These are phyloP conservation scores for Aspergillus hancockii DNA, from an alignment of 495 filamentous ascomycete genomes.

Conservation along the genomic window DNA sequence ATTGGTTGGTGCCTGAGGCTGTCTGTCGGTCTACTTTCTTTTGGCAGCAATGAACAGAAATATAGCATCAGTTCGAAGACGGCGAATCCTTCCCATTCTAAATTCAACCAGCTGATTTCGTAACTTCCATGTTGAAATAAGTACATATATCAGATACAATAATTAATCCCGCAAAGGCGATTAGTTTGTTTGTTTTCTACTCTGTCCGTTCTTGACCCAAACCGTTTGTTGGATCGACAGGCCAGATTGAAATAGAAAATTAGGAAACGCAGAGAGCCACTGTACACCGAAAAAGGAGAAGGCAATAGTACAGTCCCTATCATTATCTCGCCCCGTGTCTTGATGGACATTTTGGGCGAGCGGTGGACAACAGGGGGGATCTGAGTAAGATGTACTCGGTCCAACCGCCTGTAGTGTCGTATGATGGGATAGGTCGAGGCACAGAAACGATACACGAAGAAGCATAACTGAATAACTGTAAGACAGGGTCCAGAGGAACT, in stretches of 20 bases:
- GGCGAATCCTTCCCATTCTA: too few relatives aligned
- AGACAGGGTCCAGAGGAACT: background rate
- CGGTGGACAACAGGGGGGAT: too few relatives aligned
- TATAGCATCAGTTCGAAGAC: too few relatives aligned
- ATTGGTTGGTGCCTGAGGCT: constrained; percentile 6
- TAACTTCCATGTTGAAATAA: too few relatives aligned
- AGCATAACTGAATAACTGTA: background rate
- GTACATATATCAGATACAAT: too few relatives aligned
- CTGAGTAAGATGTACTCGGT: background rate
- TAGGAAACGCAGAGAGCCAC: background rate
- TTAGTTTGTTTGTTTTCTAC: background rate
- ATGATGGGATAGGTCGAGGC: background rate
- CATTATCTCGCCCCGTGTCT: background rate
- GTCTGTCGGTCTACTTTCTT: too few relatives aligned
- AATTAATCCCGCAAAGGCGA: background rate
- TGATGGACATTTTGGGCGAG: too few relatives aligned
- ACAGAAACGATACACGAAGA: background rate
- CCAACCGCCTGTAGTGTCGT: background rate
- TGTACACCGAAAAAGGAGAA: background rate
- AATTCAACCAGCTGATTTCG: too few relatives aligned
- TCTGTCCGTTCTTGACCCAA: background rate
- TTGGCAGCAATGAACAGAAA: too few relatives aligned
- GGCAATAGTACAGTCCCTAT: background rate
- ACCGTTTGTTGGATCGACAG: background rate
- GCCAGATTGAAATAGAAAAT: background rate